Conservation (phyloP, 2,329 filamentous ascomycete species). For the Claviceps fusiformis region DNA sequence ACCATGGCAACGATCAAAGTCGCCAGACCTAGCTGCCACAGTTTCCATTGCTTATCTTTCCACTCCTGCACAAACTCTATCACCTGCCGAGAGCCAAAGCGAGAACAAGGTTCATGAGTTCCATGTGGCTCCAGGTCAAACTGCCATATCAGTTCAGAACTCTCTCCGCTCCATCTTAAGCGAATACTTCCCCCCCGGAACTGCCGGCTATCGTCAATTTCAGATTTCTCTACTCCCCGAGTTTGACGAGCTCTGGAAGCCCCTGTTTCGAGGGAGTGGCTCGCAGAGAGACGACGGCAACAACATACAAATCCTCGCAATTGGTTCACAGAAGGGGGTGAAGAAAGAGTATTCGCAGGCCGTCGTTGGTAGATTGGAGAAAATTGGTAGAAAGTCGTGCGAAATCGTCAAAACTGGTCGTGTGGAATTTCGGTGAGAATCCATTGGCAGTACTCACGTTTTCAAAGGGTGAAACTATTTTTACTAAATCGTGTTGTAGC, state of each 20-base stretch:
- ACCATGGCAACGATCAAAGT: slow-evolving; percentile 13
- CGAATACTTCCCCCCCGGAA: slow-evolving; percentile 34
- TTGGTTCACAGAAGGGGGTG: slow-evolving; percentile 43
- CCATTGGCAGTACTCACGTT: not conserved
- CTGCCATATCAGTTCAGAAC: slow-evolving; percentile 43
- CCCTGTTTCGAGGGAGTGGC: slow-evolving; percentile 30
- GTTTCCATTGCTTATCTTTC: slow-evolving; percentile 23
- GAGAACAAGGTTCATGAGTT: slow-evolving; percentile 33
- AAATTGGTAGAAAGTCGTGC: slow-evolving; percentile 35
- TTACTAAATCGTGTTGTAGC: slow-evolving; percentile 19
- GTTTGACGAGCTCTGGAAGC: slow-evolving; percentile 37
- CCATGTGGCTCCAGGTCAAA: slow-evolving; percentile 25
- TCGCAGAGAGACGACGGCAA: slow-evolving; percentile 19
- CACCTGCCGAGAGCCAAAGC: slow-evolving; percentile 13
- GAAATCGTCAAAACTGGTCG: slow-evolving; percentile 39
- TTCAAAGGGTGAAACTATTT: not conserved
- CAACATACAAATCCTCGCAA: slow-evolving; percentile 45
- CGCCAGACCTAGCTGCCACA: slow-evolving; percentile 9
- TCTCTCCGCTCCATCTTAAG: slow-evolving; percentile 39
- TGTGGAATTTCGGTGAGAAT: slow-evolving; percentile 44
- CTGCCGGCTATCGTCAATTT: slow-evolving; percentile 33
- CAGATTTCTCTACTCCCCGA: slow-evolving; percentile 34
- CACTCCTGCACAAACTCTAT: slow-evolving; percentile 30
- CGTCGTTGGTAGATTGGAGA: slow-evolving; percentile 39
- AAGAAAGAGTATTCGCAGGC: slow-evolving; percentile 33